Evolutionary conservation across 257 asterid genomes (phyloP).

Genomic region (Paulownia fortunei): DNA sequence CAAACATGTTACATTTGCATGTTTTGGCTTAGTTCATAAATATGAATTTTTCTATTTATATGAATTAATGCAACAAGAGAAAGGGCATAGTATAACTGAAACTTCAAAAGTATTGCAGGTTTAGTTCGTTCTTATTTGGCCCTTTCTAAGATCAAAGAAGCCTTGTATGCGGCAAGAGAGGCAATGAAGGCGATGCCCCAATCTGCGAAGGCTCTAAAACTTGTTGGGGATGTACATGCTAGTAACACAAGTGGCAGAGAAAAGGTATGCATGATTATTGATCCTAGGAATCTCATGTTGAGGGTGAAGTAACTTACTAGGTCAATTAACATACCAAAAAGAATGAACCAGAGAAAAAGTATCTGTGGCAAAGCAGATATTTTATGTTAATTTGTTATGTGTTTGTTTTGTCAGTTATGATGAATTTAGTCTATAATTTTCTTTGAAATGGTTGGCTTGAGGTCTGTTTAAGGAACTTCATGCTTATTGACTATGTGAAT

Average conservation of each 20-base stretch:
- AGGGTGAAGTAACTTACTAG: neutral
- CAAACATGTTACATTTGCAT: neutral
- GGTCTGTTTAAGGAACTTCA: neutral
- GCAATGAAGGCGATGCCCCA: conserved; percentile 99
- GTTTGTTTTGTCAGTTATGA: neutral
- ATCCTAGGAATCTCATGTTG: neutral
- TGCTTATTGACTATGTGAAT: neutral
- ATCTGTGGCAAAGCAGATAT: neutral
- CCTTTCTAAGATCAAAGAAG: conserved; percentile 89
- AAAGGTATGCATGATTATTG: conserved; percentile 49
- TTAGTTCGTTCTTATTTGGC: conserved; percentile 89
- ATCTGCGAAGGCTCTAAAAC: conserved; percentile 92
- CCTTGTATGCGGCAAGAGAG: conserved; percentile 91
- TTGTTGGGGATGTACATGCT: conserved; percentile 99
- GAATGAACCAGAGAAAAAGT: neutral
- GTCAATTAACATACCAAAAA: neutral
- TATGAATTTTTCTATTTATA: neutral
- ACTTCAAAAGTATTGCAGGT: conserved; percentile 55
- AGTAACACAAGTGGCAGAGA: conserved; percentile 89
- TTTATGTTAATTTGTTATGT: neutral
- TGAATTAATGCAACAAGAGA: conserved; percentile 8
- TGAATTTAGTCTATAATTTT: neutral
- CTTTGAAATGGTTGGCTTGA: neutral
- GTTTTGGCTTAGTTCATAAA: conserved; percentile 12
- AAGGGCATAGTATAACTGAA: conserved; percentile 2